Evolutionary conservation across 176 grass and related monocot species (phyloP).

Genomic region (Triticum turgidum): DNA sequence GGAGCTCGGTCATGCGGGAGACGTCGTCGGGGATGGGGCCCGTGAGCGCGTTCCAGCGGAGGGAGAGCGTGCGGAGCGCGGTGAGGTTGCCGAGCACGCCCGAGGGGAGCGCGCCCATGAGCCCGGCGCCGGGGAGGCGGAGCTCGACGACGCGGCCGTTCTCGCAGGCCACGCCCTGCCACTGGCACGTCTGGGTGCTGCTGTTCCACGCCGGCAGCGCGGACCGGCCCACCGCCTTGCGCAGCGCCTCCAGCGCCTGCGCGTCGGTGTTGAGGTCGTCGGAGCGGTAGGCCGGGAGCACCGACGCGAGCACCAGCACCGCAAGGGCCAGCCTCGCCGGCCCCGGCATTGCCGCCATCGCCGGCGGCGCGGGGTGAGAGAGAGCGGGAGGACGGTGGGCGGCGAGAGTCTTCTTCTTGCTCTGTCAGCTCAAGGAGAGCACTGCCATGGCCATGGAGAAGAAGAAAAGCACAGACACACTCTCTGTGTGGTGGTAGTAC

Average conservation of each 20-base stretch:
- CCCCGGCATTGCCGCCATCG: slow-evolving; percentile 51
- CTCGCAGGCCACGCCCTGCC: slow-evolving; percentile 68
- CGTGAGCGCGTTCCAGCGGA: slow-evolving; percentile 81
- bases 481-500: neutral
- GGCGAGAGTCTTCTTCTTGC: neutral
- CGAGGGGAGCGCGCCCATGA: slow-evolving; percentile 71
- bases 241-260: slow-evolving; percentile 67
- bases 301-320: slow-evolving; percentile 19
- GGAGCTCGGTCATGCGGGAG: slow-evolving; percentile 63
- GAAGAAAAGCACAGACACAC: neutral
- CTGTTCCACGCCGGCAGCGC: slow-evolving; percentile 74
- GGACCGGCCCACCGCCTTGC: slow-evolving; percentile 55
- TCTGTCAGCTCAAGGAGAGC: slow-evolving; percentile 28
- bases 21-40: slow-evolving; percentile 68
- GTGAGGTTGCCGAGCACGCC: slow-evolving; percentile 72
- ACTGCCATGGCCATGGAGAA: slow-evolving; percentile 27
- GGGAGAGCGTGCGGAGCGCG: slow-evolving; percentile 82
- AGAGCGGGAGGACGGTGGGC: slow-evolving; percentile 5
- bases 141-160: slow-evolving; percentile 60
- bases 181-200: slow-evolving; percentile 59
- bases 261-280: slow-evolving; percentile 58
- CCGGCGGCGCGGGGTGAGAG: slow-evolving; percentile 7
- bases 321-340: slow-evolving; percentile 34
- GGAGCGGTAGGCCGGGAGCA: slow-evolving; percentile 11
- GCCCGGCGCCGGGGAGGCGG: slow-evolving; percentile 73